These are phyloP conservation scores for Adansonia grandidieri DNA, from an alignment of 441 rosid species.

Conservation along the genomic window DNA sequence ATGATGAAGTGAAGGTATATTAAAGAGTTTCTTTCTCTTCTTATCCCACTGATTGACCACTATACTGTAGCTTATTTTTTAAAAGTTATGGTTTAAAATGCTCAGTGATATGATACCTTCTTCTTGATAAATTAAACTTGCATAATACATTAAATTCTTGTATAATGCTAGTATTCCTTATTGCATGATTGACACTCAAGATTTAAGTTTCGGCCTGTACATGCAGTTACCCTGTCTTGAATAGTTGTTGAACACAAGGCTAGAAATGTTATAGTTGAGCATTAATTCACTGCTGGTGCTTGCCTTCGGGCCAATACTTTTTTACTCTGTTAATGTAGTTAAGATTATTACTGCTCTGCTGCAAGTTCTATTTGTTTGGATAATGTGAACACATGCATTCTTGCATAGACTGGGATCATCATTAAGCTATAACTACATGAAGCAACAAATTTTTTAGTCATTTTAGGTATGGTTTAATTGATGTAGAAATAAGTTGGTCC, in stretches of 20 bases:
- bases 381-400: neutral
- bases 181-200: neutral
- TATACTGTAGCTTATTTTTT: neutral
- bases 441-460: neutral
- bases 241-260: neutral
- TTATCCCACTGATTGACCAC: neutral
- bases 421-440: neutral
- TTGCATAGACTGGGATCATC: neutral
- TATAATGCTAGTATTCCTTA: constrained; percentile 2
- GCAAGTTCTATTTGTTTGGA: neutral
- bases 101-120: neutral
- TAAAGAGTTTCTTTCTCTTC: neutral
- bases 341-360: neutral
- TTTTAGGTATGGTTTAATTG: neutral
- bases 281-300: neutral
- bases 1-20: constrained; percentile 92
- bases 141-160: neutral
- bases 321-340: neutral
- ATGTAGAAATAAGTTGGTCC: neutral
- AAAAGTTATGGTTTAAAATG: neutral
- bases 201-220: neutral
- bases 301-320: neutral
- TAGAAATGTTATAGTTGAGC: neutral
- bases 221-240: neutral
- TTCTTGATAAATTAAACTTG: neutral